Percentiles rank a stretch among this genome's conserved stretches.
phyloP scores from a whole-genome alignment of 352 stramenopile genomes.

The Pseudoperonospora humuli region DNA sequence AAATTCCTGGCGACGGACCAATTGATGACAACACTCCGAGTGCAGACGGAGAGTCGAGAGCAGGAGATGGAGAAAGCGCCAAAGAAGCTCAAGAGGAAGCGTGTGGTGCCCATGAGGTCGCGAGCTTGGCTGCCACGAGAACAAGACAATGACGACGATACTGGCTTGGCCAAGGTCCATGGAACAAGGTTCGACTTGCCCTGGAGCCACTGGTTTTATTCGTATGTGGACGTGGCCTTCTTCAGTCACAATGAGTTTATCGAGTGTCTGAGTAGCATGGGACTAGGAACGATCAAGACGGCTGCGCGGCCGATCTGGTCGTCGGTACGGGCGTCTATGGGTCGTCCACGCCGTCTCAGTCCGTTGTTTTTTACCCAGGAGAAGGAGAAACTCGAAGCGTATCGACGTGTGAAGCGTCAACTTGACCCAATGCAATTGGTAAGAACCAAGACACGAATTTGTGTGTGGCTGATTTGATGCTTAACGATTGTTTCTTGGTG shows the following conservation, averaged over 20 bases:
- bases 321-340: conserved; percentile 69
- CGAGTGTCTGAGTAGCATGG: conserved; percentile 58
- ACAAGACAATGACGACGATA: conserved; percentile 1
- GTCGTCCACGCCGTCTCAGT: conserved; percentile 57
- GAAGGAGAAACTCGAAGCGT: conserved; percentile 56
- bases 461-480: neutral
- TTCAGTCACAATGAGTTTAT: conserved; percentile 76
- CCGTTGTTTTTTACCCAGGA: conserved; percentile 57
- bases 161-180: conserved; percentile 6
- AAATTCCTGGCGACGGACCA: conserved; percentile 29
- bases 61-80: neutral
- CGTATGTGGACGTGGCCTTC: conserved; percentile 54
- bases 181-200: conserved; percentile 44
- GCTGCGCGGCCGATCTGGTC: conserved; percentile 66
- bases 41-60: conserved; percentile 10
- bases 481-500: conserved; percentile 1
- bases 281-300: conserved; percentile 46
- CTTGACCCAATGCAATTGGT: conserved; percentile 12
- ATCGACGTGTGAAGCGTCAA: conserved; percentile 35
- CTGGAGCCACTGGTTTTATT: conserved; percentile 67
- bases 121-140: conserved; percentile 12
- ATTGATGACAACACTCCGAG: conserved; percentile 24
- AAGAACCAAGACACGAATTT: neutral
- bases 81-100: conserved; percentile 10
- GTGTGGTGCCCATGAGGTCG: neutral